Base-by-base conservation (phyloP, 2,329 filamentous ascomycete species). In the Aspergillus niger region DNA sequence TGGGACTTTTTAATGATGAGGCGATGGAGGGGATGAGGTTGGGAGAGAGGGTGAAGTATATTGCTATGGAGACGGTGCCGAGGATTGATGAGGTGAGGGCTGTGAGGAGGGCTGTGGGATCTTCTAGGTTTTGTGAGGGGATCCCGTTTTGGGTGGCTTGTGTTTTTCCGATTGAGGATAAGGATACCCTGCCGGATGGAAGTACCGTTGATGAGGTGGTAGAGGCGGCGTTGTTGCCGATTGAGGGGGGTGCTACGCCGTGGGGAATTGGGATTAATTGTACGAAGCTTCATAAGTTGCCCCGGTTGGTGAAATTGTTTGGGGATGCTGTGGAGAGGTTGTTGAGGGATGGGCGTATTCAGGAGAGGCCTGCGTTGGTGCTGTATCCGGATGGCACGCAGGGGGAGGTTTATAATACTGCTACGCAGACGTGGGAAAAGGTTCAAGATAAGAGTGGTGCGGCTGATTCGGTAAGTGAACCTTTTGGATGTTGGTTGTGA, bases 261-360 rank as follows among this genome's bases (percentile, higher is more conserved):
- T 87, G 84, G 83, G 87, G 84, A 0, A 80, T 91, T 24, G 88
- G 88, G 1, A 82, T 90, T 68, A 90, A 90, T 73, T 90, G 88
- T 72, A 90, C 77, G 2, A 76, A 77, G 58, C 63, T 77, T 41
- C 64, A 70, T 57, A 76, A 74, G 53, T 64, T 77, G 30, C 44
- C 61, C 28, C 56, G 44, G 17, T 63, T 55, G 58, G 49, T 17
- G 36, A 32, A 11, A 63, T 76, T 28, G 63, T 76, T 20, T 55
- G 60, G 73, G 59, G 69, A 73, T 54, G 59, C 65, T n/a, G 67
- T 77, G 8, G 70, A 87, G 15, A 60, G 63, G 8, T 63, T 60
- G n/a, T 55, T 85, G 65, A 58, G 80, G 1, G 55, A 68, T 3
- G 65, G 71, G 3, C 76, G 77, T 0, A 32, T 66, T 73, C 22